Base-by-base conservation (phyloP, 768 basidiomycete genomes). In the Strobilomyces confusus region DNA sequence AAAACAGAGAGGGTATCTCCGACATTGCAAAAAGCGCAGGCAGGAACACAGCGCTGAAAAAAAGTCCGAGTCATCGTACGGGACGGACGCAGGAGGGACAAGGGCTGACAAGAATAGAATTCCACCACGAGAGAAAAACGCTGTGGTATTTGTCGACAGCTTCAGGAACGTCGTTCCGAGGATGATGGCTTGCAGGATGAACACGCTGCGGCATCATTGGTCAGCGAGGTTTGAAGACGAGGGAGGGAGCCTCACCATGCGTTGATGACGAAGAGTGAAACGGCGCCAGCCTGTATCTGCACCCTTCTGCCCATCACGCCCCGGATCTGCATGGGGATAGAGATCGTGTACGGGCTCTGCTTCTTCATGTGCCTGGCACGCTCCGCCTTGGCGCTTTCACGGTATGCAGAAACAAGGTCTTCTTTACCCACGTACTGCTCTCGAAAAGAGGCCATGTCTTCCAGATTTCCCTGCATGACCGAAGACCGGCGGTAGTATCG, bases 81-180 rank as follows among this genome's bases (percentile, higher is more conserved):
- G 40, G 9, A 4, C 37, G 4, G n/a, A 15, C 0, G 22, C 13
- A 34, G 1, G 22, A 23, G 0, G 3, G 0, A 36, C 0, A 19
- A 34, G 4, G n/a, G 74, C 80, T 30, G 58, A 86, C 80, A 92
- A 89, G 79, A 91, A 92, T 14, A 92, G 73, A 32, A 88, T 77
- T 63, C 90, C 90, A n/a, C 90, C 90, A 22, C 90, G 81, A 33
- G 86, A 84, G n/a, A 51, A 70, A 37, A 44, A 71, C 7, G 48
- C 55, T 0, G 59, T 53, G 6, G 80, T 79, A 29, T 62, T 69
- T 17, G 70, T 62, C 0, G 73, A 64, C 30, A 79, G 58, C n/a
- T 72, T 61, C 54, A 75, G 75, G 70, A 80, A 82, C 34, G 78
- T 72, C n/a, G 73, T 75, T 43, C 66, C 68, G n/a, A 69, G 34